Percentiles rank a stretch among this genome's conserved stretches.
Evolutionary conservation across 768 basidiomycete species (phyloP).

Genomic region (Symmetrospora coprosmae): DNA sequence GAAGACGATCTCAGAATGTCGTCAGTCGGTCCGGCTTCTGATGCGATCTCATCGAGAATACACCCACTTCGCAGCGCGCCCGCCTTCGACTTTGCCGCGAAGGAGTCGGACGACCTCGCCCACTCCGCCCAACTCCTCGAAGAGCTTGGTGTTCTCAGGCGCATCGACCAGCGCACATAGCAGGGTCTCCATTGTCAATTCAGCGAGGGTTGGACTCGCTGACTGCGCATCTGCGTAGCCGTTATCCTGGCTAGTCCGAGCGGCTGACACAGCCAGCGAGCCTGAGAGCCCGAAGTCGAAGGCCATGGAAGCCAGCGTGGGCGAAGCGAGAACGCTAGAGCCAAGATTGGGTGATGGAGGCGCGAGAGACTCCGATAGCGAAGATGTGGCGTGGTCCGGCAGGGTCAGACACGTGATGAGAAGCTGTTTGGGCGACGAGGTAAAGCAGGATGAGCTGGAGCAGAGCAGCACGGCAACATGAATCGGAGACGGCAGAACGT

Average conservation of each 20-base stretch:
- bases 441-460: neutral
- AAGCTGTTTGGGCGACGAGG: neutral
- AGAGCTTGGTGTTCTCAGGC: constrained; percentile 9
- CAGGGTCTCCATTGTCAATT: constrained; percentile 16
- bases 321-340: neutral
- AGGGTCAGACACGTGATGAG: constrained; percentile 11
- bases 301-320: constrained; percentile 1
- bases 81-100: constrained; percentile 8
- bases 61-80: constrained; percentile 10
- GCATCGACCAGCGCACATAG: constrained; percentile 20
- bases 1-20: neutral
- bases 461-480: neutral
- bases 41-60: too few relatives aligned
- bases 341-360: too few relatives aligned
- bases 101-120: constrained; percentile 15
- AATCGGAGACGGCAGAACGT: too few relatives aligned
- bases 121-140: constrained; percentile 8
- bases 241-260: too few relatives aligned
- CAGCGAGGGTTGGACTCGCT: constrained; percentile 1
- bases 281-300: constrained; percentile 16
- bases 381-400: neutral
- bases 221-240: neutral
- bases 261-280: too few relatives aligned
- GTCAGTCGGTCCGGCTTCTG: neutral
- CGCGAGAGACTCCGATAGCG: too few relatives aligned